These are phyloP conservation scores for Exophiala dermatitidis DNA, from an alignment of 2,329 filamentous ascomycete species.

Conservation along the genomic window DNA sequence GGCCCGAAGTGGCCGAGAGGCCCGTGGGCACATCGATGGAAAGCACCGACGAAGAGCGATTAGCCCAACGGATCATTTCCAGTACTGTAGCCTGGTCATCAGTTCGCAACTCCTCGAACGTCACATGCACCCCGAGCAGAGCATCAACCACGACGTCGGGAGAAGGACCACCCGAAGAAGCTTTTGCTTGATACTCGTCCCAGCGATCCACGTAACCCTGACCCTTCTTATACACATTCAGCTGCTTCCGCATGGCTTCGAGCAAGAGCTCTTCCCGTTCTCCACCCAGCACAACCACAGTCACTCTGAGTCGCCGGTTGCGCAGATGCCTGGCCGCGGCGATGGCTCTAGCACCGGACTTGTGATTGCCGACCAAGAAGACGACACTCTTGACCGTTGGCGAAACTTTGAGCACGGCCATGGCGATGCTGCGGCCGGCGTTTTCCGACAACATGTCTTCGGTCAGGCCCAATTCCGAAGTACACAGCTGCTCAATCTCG, in stretches of 20 bases:
- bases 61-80: slow-evolving; percentile 88
- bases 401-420: slow-evolving; percentile 62
- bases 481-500: slow-evolving; percentile 83
- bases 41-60: slow-evolving; percentile 62
- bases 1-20: slow-evolving; percentile 38
- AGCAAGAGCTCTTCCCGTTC: slow-evolving; percentile 76
- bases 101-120: slow-evolving; percentile 79
- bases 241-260: slow-evolving; percentile 71
- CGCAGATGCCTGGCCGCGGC: slow-evolving; percentile 80
- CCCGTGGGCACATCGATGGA: slow-evolving; percentile 89
- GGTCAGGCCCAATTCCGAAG: slow-evolving; percentile 75
- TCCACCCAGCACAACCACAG: slow-evolving; percentile 76
- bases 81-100: slow-evolving; percentile 78
- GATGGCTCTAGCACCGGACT: slow-evolving; percentile 74
- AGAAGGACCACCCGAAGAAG: slow-evolving; percentile 38
- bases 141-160: slow-evolving; percentile 83
- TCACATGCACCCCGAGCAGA: slow-evolving; percentile 74
- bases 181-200: slow-evolving; percentile 48
- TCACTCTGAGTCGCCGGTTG: slow-evolving; percentile 71
- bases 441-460: slow-evolving; percentile 91
- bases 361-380: slow-evolving; percentile 91
- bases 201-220: slow-evolving; percentile 64
- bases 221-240: slow-evolving; percentile 75
- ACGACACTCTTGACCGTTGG: slow-evolving; percentile 43
- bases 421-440: slow-evolving; percentile 78